These are phyloP conservation scores for Coffea canephora DNA, from an alignment of 257 asterid genomes.

Conservation along the genomic window DNA sequence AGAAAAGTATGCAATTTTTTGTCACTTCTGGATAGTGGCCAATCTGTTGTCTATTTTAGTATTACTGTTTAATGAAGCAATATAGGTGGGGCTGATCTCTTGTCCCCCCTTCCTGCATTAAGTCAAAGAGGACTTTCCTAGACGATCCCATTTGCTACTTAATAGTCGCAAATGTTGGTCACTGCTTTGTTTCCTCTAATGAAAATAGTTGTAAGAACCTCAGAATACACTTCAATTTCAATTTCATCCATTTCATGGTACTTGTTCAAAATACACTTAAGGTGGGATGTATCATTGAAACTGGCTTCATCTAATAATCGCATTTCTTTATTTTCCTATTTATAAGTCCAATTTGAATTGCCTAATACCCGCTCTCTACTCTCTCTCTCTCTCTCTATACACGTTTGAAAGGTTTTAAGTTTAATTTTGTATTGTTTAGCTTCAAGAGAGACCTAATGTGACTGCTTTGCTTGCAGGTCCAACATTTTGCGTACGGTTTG, in stretches of 20 bases:
- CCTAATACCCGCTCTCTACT: neutral
- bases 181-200: neutral
- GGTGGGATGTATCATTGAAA: neutral
- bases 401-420: neutral
- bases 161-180: neutral
- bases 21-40: no score
- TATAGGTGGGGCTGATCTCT: neutral
- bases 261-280: neutral
- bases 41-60: neutral
- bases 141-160: neutral
- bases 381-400: neutral
- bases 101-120: neutral
- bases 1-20: neutral
- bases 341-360: neutral
- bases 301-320: neutral
- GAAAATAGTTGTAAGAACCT: neutral
- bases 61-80: neutral
- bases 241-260: neutral
- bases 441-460: slow-evolving; percentile 15
- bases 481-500: slow-evolving; percentile 62
- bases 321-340: neutral
- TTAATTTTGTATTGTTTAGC: neutral
- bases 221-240: neutral
- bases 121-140: neutral
- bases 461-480: slow-evolving; percentile 51